phyloP scores from a whole-genome alignment of 495 filamentous ascomycete genomes.

The Astrocystis sublimbata region DNA sequence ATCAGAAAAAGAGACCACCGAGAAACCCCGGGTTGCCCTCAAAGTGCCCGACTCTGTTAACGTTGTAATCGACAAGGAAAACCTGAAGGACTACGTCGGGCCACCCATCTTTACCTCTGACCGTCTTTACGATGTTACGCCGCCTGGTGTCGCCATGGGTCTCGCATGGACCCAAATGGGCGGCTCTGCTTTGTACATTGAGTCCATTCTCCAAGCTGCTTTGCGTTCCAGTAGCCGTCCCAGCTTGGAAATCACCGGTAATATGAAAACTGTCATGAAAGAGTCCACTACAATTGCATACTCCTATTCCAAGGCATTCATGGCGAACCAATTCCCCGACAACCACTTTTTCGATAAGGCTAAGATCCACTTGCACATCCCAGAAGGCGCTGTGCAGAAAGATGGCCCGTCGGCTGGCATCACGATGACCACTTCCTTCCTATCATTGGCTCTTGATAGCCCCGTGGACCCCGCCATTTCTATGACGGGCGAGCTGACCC shows the following conservation, averaged over 20 bases:
- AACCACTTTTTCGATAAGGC: slow-evolving; percentile 98
- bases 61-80: slow-evolving; percentile 84
- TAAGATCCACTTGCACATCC: slow-evolving; percentile 92
- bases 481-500: slow-evolving; percentile 98
- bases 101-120: slow-evolving; percentile 95
- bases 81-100: slow-evolving; percentile 95
- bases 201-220: slow-evolving; percentile 87
- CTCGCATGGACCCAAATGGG: slow-evolving; percentile 99
- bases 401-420: slow-evolving; percentile 95
- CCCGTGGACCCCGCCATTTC: slow-evolving; percentile 83
- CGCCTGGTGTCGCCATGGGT: slow-evolving; percentile 98
- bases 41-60: slow-evolving; percentile 86
- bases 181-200: slow-evolving; percentile 93
- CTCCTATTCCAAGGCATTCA: slow-evolving; percentile 87
- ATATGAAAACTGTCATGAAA: slow-evolving; percentile 96
- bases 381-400: slow-evolving; percentile 94
- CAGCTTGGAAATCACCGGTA: slow-evolving; percentile 86
- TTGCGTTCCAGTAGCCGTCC: slow-evolving; percentile 71
- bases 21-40: slow-evolving; percentile 75
- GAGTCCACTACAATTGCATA: slow-evolving; percentile 94
- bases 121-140: slow-evolving; percentile 90
- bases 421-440: slow-evolving; percentile 91
- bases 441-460: slow-evolving; percentile 78
- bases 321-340: slow-evolving; percentile 79
- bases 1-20: slow-evolving; percentile 43